Base-by-base conservation (phyloP, 2,329 filamentous ascomycete species). In the Colletotrichum australisinense region DNA sequence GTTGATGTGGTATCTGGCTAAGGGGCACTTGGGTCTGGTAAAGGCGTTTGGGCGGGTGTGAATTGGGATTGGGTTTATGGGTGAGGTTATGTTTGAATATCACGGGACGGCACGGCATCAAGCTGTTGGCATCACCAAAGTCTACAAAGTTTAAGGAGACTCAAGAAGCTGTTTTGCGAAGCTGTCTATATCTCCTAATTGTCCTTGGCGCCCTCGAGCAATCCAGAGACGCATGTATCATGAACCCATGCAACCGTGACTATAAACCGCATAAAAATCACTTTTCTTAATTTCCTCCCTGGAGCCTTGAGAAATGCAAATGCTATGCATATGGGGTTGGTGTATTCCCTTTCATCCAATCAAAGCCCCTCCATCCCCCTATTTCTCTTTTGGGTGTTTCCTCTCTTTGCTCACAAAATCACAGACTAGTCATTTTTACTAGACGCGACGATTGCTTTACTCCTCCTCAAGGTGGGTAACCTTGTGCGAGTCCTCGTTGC, bases 381-480 rank as follows among this genome's bases (percentile, higher is more conserved):
- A 8, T 49, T 38, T 32, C 0, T 12, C 28, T 58, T 66, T 57
- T 35, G 14, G 1, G 19, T 30, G 1, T 2, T 9, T 2, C 11
- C 19, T 56, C 5, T n/a, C n/a, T n/a, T 60, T 7, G 14, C 22
- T 6, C n/a, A 26, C 16, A 30, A 30, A 30, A 30, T 30, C 30
- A 16, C 35, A 38, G 16, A 12, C 35, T 6, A 5, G 4, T 42
- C 38, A 19, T 42, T 19, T 42, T 14, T 9, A 42, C 38, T 7
- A 16, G 16, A 46, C 42, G 42, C n/a, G 14, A n/a, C 14, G 32
- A 19, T 22, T 14, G 22, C 42, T 67, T 77, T 85, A 88, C 68
- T 89, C 87, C 80, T 89, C 87, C 80, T 89, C 87, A 4, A 89
- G 80, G 26, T 80, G 81, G n/a, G 85, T 88, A 19, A 86, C 83